A percentile compares a stretch with the other conserved stretches of the same genome.
Evolutionary conservation across 179 eudicot species (phyloP).

Genomic region (Amaranthus tricolor): DNA sequence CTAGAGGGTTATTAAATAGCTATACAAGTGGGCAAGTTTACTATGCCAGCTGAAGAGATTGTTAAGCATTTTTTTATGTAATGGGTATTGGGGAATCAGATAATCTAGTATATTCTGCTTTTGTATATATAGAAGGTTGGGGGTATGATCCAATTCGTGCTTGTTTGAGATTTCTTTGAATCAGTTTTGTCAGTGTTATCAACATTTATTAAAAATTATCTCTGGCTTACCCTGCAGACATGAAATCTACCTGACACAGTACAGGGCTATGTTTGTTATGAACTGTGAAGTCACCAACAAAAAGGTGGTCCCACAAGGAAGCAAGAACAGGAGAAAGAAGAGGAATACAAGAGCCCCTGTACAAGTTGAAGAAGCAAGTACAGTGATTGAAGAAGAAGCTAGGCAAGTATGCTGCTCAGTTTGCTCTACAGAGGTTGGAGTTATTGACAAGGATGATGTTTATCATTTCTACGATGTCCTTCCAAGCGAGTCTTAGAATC

Average conservation of each 20-base stretch:
- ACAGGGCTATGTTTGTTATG: conserved; percentile 72
- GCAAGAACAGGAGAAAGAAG: conserved; percentile 48
- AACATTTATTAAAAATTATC: not conserved
- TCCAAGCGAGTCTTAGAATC: conserved; percentile 65
- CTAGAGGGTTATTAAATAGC: too few species aligned
- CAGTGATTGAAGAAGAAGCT: conserved; percentile 32
- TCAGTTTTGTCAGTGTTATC: not conserved
- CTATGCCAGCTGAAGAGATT: too few species aligned
- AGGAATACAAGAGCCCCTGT: conserved; percentile 27
- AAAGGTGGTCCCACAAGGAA: conserved; percentile 38
- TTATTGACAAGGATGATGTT: conserved; percentile 78
- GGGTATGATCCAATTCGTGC: too few species aligned
- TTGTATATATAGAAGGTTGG: too few species aligned
- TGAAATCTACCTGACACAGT: conserved; percentile 69
- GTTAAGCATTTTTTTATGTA: too few species aligned
- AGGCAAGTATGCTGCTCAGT: conserved; percentile 72
- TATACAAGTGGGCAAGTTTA: too few species aligned
- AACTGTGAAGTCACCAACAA: conserved; percentile 57
- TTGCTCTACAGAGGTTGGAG: conserved; percentile 83
- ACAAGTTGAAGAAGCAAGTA: conserved; percentile 26
- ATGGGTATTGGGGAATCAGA: too few species aligned
- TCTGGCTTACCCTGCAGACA: conserved; percentile 46
- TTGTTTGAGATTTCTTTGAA: not conserved
- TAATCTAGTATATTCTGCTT: too few species aligned
- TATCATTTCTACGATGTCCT: conserved; percentile 84